Evolutionary conservation across 2,329 filamentous ascomycete genomes (phyloP), one percentile per base, ranked within the genome.

Genomic region (Hypoxylon sp.): DNA sequence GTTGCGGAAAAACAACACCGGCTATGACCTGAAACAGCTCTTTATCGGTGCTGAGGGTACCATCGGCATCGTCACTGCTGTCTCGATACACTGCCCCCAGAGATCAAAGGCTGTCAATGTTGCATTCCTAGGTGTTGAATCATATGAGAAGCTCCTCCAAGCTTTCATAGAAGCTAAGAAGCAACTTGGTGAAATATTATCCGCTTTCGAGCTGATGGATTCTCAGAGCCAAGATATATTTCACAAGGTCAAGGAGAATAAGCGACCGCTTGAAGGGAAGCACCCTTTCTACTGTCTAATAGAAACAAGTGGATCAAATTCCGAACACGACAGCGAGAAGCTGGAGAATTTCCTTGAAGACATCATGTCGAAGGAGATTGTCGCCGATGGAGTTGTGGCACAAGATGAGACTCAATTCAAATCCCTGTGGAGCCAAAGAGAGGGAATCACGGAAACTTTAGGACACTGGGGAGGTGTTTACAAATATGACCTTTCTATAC

Each of bases 151-250:
- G 79, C 93, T 94, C 11, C 93, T 96, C 77, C 83, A 87, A 74
- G 94, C 95, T 1, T 99, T 96, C 85, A 87, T 89, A 50, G 93
- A 95, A 80, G 95, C 96, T 59, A 98, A 98, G 84, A 85, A 86
- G 42, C 93, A 97, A 78, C 88, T 99, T 0, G 94, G 92, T 0
- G 96, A 99, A 82, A 98, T 99, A 74, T 87, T 99, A 3, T 98
- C 95, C 2, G 96, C 96, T 0, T 99, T 99, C 78, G 96, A 99
- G 83, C 86, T 99, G 70, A 99, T 99, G 95, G 96, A 99, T 74
- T 89, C 88, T 17, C 86, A 89, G 70, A 95, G 90, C 70, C 96
- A 98, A 81, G 84, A 89, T 68, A 83, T 97, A 42, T 93, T 97
- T 42, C 86, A 89, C 62, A 83, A 86, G 59, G 92, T 94, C 37